These are phyloP conservation scores for Aspergillus campestris DNA, from an alignment of 495 filamentous ascomycete genomes.

Conservation along the genomic window DNA sequence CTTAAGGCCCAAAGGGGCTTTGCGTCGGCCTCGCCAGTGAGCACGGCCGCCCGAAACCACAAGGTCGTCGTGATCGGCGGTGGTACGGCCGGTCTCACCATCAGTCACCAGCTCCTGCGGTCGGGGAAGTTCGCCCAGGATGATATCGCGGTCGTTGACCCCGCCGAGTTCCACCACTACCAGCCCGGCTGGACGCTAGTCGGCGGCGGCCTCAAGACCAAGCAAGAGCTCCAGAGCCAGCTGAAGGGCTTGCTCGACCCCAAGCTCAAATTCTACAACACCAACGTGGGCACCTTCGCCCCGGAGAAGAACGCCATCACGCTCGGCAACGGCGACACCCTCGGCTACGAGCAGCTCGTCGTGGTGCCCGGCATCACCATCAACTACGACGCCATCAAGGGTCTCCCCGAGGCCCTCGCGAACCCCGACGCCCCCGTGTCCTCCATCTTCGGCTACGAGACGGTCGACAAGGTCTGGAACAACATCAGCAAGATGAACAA, in stretches of 20 bases:
- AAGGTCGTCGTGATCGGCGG: constrained; percentile 57
- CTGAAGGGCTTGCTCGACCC: constrained; percentile 46
- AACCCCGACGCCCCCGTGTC: constrained; percentile 50
- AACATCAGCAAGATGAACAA: constrained; percentile 46
- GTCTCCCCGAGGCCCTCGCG: constrained; percentile 51
- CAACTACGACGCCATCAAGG: constrained; percentile 47
- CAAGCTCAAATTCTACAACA: constrained; percentile 54
- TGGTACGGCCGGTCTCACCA: constrained; percentile 52
- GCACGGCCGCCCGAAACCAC: constrained; percentile 36
- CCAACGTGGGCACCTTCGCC: constrained; percentile 41
- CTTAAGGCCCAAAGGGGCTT: constrained; percentile 17
- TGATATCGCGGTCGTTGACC: constrained; percentile 61
- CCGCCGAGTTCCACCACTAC: constrained; percentile 57
- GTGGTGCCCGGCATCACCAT: constrained; percentile 55
- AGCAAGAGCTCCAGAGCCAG: constrained; percentile 44
- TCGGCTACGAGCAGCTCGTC: constrained; percentile 57
- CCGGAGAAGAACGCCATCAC: constrained; percentile 53
- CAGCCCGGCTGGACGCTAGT: constrained; percentile 67
- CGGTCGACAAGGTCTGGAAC: constrained; percentile 48
- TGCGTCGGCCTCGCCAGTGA: constrained; percentile 36
- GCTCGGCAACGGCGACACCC: constrained; percentile 46
- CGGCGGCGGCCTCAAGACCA: constrained; percentile 53
- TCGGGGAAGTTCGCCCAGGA: constrained; percentile 45
- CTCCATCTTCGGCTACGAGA: constrained; percentile 56
- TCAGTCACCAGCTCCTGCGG: constrained; percentile 55